phyloP scores from a whole-genome alignment of 345 rosid species.

The Populus simonii region DNA sequence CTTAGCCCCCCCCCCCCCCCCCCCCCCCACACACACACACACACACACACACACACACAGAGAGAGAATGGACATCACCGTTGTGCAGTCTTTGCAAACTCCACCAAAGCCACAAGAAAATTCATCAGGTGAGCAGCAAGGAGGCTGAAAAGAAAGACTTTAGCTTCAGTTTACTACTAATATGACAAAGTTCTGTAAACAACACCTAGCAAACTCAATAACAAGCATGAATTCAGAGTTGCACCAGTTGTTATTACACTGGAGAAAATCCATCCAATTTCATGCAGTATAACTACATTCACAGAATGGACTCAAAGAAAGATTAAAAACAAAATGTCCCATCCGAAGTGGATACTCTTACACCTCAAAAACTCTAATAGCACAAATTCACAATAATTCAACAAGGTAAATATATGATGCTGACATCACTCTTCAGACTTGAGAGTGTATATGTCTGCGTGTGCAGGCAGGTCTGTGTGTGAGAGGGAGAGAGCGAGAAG shows the following conservation, averaged over 20 bases:
- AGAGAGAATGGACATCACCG: conserved; percentile 48
- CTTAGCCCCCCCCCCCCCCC: too few species aligned
- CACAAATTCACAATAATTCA: too few species aligned
- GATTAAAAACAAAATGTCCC: not conserved
- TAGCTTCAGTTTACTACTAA: conserved; percentile 4
- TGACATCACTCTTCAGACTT: too few species aligned
- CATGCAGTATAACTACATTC: not conserved
- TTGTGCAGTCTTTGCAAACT: conserved; percentile 91
- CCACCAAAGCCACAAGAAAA: conserved; percentile 63
- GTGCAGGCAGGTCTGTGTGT: too few species aligned
- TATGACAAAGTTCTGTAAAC: conserved; percentile 1
- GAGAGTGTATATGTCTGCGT: too few species aligned
- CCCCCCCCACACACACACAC: too few species aligned
- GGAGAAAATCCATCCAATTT: not conserved
- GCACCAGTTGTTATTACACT: too few species aligned
- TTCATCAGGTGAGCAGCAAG: conserved; percentile 78
- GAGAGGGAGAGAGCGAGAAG: too few species aligned
- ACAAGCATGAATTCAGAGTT: not conserved
- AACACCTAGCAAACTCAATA: not conserved
- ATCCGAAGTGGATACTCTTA: too few species aligned
- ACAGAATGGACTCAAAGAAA: not conserved
- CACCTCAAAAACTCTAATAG: too few species aligned
- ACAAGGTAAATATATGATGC: too few species aligned
- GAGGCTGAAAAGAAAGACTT: conserved; percentile 50
- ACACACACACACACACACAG: not conserved